Percentiles rank a stretch among this genome's conserved stretches.
phyloP scores from a whole-genome alignment of 345 rosid genomes.

The Balakata baccata region DNA sequence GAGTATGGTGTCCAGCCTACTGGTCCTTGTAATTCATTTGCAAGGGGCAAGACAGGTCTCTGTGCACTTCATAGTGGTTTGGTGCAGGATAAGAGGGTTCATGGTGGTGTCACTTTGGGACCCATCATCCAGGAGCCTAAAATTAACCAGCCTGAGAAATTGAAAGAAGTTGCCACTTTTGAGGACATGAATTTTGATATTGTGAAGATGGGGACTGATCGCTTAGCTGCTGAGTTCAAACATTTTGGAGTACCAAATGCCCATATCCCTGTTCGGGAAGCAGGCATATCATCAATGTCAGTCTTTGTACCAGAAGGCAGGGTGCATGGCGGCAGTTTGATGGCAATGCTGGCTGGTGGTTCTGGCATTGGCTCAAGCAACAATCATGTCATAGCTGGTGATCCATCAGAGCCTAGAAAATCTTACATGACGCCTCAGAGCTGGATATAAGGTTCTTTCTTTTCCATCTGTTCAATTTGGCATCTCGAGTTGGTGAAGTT shows the following conservation, averaged over 20 bases:
- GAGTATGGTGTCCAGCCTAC: conserved; percentile 49
- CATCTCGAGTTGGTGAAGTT: conserved; percentile 10
- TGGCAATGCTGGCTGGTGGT: conserved; percentile 63
- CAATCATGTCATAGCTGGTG: conserved; percentile 17
- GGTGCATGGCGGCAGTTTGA: conserved; percentile 92
- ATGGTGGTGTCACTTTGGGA: conserved; percentile 68
- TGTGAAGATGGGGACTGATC: conserved; percentile 29
- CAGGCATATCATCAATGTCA: conserved; percentile 26
- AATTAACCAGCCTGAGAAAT: conserved; percentile 41
- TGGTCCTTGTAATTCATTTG: conserved; percentile 80
- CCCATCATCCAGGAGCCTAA: conserved; percentile 52
- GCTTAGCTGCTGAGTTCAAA: conserved; percentile 33
- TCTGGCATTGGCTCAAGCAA: conserved; percentile 38
- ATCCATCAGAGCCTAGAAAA: conserved; percentile 27
- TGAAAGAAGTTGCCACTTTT: conserved; percentile 41
- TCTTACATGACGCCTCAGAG: conserved; percentile 30
- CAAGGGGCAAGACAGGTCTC: conserved; percentile 84
- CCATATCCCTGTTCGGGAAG: conserved; percentile 23
- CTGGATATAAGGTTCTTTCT: conserved; percentile 45
- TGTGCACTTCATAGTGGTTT: conserved; percentile 77
- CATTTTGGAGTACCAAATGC: conserved; percentile 31
- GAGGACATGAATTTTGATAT: conserved; percentile 61
- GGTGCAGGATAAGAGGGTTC: conserved; percentile 80
- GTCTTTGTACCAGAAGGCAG: conserved; percentile 74
- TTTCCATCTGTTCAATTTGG: conserved; percentile 15